phyloP scores from a whole-genome alignment of 768 basidiomycete species.

The Rhodosporidiobolus sp. region DNA sequence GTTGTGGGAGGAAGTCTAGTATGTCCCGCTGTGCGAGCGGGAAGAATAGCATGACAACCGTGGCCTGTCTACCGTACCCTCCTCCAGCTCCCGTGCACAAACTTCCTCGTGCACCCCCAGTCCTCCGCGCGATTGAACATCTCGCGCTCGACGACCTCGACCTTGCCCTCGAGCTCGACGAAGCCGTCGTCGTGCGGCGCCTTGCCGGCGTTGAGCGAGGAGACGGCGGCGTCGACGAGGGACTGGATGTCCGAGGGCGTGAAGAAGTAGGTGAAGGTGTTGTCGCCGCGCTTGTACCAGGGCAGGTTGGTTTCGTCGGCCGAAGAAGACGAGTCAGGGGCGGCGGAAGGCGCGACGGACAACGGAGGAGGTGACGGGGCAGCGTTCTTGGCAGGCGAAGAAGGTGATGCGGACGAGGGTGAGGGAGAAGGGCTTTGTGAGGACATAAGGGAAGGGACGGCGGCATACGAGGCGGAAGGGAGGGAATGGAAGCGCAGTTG shows the following conservation, averaged over 20 bases:
- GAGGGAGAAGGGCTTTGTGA: background rate
- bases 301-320: slow-evolving; percentile 11
- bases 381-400: background rate
- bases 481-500: slow-evolving; percentile 37
- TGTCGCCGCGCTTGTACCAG: slow-evolving; percentile 37
- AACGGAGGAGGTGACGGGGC: background rate
- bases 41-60: too few relatives aligned
- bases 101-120: slow-evolving; percentile 28
- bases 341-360: background rate
- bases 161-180: slow-evolving; percentile 21
- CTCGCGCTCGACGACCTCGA: slow-evolving; percentile 23
- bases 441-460: slow-evolving; percentile 29
- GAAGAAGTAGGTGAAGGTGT: slow-evolving; percentile 39
- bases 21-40: too few relatives aligned
- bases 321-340: background rate
- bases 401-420: background rate
- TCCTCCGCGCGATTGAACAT: slow-evolving; percentile 29
- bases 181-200: background rate
- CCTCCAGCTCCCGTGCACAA: slow-evolving; percentile 34
- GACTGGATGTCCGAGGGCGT: slow-evolving; percentile 7
- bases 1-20: too few relatives aligned
- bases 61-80: slow-evolving; percentile 10
- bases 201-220: background rate
- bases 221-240: slow-evolving; percentile 3
- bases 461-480: slow-evolving; percentile 31